Conservation (phyloP, 2,329 filamentous ascomycete species). For the Cucurbitaria berberidis region DNA sequence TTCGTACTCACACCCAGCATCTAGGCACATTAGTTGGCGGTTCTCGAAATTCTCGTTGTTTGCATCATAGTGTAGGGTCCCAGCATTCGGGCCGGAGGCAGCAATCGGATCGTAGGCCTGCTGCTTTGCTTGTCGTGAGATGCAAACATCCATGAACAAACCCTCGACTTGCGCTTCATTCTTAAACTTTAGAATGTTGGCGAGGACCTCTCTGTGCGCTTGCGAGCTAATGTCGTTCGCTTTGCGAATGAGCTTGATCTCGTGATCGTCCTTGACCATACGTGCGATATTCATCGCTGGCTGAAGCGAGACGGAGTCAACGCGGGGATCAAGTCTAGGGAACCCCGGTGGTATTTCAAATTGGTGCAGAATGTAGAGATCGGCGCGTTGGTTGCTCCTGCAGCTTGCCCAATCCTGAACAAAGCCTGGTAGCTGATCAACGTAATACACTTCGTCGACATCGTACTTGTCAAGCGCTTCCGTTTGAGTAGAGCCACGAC, state of each 20-base stretch:
- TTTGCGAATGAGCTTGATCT: slow-evolving; percentile 78
- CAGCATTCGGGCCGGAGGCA: slow-evolving; percentile 80
- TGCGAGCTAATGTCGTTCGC: slow-evolving; percentile 81
- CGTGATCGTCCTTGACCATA: slow-evolving; percentile 82
- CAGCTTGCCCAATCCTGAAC: slow-evolving; percentile 41
- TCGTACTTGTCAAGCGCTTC: slow-evolving; percentile 69
- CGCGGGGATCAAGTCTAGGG: slow-evolving; percentile 11
- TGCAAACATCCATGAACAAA: slow-evolving; percentile 74
- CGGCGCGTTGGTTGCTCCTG: slow-evolving; percentile 23
- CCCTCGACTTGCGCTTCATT: slow-evolving; percentile 88
- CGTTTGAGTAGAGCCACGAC: slow-evolving; percentile 64
- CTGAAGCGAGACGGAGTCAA: slow-evolving; percentile 57
- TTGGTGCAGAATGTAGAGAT: slow-evolving; percentile 46
- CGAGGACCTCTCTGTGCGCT: slow-evolving; percentile 76
- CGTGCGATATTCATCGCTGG: slow-evolving; percentile 79
- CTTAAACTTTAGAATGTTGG: slow-evolving; percentile 64
- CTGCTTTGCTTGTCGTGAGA: slow-evolving; percentile 72
- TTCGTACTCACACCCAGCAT: slow-evolving; percentile 84
- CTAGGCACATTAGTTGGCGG: slow-evolving; percentile 78
- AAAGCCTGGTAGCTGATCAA: slow-evolving; percentile 38
- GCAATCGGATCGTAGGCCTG: slow-evolving; percentile 92
- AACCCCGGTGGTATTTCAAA: slow-evolving; percentile 24
- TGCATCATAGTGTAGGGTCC: slow-evolving; percentile 82
- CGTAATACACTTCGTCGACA: slow-evolving; percentile 72
- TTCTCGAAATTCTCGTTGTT: slow-evolving; percentile 76